Base-by-base conservation (phyloP, 352 stramenopile genomes). In the Phytophthora fragariaefolia region DNA sequence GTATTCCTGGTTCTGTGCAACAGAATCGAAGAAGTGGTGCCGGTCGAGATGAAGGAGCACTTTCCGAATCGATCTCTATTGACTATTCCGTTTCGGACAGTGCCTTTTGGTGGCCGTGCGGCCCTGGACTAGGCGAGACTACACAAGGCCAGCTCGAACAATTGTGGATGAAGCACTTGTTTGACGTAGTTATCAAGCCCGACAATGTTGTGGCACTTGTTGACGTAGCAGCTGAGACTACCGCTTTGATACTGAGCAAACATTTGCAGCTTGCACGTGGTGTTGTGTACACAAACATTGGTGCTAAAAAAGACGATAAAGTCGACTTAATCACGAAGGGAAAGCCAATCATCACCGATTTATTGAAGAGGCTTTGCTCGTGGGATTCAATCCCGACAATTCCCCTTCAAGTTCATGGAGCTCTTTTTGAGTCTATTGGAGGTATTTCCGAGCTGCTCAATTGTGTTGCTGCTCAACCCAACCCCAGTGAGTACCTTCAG, bases 81-180 rank as follows among this genome's bases (percentile, higher is more conserved):
- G 86, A 95, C 63, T 87, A 87, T 45, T 90, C 83, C 0, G 79
- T 95, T 18, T 80, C 83, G 12, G 80, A 93, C 26, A 93, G 82
- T 48, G 84, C 87, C 1, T 90, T 90, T 28, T 93, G 85, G 87
- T 95, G 87, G 87, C 87, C 87, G 3, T 93, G 82, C 43, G 82
- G 83, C 1, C 54, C 45, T 5, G 65, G 51, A 38, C 20, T 60
- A 18, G 48, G 46, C 3, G 63, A 30, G 42, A 66, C 55, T 4
- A 40, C 20, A 30, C 64, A n/a, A n/a, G n/a, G n/a, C n/a, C n/a
- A 58, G 22, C 22, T 92, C 24, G 82, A 79, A 30, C 57, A 73
- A 18, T 26, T 89, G 13, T 96, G 89, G 89, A 91, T 91, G 63
- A 72, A 82, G 38, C 75, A 92, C 38, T 73, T 96, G 0, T 92